These are phyloP conservation scores for Geotrichum phurueaensis DNA, from an alignment of 1,139 yeast genomes.

Conservation along the genomic window DNA sequence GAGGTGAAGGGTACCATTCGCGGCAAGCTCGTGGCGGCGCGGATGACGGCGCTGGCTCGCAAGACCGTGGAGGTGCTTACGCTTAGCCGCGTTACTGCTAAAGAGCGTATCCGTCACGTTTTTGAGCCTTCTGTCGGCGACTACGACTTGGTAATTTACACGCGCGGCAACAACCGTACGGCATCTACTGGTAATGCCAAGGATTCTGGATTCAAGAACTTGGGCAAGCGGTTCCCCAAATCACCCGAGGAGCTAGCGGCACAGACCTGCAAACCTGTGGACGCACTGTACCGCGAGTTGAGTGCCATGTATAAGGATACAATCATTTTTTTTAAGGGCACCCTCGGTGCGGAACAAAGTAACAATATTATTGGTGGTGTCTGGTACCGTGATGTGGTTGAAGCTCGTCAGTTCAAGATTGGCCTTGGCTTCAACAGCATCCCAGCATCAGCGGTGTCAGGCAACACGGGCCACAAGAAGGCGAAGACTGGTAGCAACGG, in stretches of 20 bases:
- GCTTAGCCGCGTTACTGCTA: constrained; percentile 36
- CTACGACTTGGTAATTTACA: constrained; percentile 68
- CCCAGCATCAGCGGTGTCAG: constrained; percentile 47
- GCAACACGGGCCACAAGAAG: neutral
- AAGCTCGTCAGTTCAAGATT: constrained; percentile 61
- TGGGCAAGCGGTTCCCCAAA: constrained; percentile 32
- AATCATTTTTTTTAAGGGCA: constrained; percentile 48
- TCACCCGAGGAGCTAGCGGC: constrained; percentile 23
- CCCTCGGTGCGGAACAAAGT: constrained; percentile 20
- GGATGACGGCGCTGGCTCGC: constrained; percentile 81
- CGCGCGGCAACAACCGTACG: constrained; percentile 21
- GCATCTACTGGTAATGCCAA: constrained; percentile 43
- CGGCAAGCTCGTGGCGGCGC: constrained; percentile 55
- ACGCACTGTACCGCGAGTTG: constrained; percentile 31
- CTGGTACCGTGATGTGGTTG: constrained; percentile 59
- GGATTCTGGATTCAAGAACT: constrained; percentile 62
- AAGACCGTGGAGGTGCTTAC: constrained; percentile 58
- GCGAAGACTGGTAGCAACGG: constrained; percentile 21
- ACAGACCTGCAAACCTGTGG: constrained; percentile 18
- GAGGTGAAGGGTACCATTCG: constrained; percentile 50
- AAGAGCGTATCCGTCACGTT: constrained; percentile 46
- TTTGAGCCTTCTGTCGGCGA: constrained; percentile 80
- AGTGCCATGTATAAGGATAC: constrained; percentile 40
- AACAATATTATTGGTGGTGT: constrained; percentile 67
- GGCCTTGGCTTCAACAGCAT: constrained; percentile 69